These are phyloP conservation scores for Antarctomyces pellizariae DNA, from an alignment of 495 filamentous ascomycete genomes.

Conservation along the genomic window DNA sequence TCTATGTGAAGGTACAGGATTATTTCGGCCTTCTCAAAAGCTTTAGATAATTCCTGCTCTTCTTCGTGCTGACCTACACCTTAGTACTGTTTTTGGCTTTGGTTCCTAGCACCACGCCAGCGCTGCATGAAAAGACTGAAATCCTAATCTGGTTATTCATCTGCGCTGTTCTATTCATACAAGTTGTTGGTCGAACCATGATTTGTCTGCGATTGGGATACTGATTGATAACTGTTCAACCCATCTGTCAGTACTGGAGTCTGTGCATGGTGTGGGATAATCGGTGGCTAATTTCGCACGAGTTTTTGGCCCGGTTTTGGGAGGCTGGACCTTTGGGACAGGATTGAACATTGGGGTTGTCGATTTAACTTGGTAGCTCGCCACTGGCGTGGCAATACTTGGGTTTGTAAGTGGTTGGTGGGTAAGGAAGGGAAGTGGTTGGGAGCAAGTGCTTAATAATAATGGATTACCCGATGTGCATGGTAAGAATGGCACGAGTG, in stretches of 20 bases:
- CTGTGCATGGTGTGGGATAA: conserved; percentile 63
- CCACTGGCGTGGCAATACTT: conserved; percentile 36
- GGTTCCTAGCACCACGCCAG: conserved; percentile 34
- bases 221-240: conserved; percentile 68
- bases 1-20: conserved; percentile 47
- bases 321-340: conserved; percentile 46
- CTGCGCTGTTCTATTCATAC: conserved; percentile 39
- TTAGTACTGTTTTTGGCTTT: conserved; percentile 49
- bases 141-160: conserved; percentile 43
- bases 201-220: conserved; percentile 52
- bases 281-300: conserved; percentile 45
- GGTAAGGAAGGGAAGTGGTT: conserved; percentile 53
- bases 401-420: conserved; percentile 37
- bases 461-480: too few species aligned
- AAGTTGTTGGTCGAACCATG: conserved; percentile 68
- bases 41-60: conserved; percentile 41
- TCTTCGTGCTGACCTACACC: conserved; percentile 55
- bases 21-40: conserved; percentile 42
- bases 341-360: conserved; percentile 47
- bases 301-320: conserved; percentile 50
- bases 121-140: conserved; percentile 41
- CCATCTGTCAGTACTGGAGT: conserved; percentile 58
- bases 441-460: too few species aligned
- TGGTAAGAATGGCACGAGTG: too few species aligned
- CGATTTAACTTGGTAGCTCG: conserved; percentile 55